phyloP scores from a whole-genome alignment of 768 basidiomycete genomes.

The Coprinopsis marcescibilis region DNA sequence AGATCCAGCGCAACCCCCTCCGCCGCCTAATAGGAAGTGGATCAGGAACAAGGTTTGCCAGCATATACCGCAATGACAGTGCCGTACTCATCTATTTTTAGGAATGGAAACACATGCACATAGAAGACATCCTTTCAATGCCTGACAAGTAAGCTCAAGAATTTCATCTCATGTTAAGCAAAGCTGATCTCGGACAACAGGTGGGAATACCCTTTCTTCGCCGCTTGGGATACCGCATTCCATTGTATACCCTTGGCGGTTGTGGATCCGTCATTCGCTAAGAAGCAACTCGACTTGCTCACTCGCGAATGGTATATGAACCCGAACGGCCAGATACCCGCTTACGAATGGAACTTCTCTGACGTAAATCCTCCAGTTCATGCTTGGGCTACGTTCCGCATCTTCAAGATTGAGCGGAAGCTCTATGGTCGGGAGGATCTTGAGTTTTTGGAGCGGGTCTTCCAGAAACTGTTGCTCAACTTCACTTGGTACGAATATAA shows the following conservation, averaged over 20 bases:
- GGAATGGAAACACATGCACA: conserved; percentile 96
- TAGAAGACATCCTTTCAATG: conserved; percentile 96
- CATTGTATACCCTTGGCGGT: conserved; percentile 97
- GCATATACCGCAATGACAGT: not conserved
- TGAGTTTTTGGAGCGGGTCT: conserved; percentile 91
- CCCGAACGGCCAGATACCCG: conserved; percentile 96
- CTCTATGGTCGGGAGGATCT: conserved; percentile 87
- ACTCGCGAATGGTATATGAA: conserved; percentile 99
- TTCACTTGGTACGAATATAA: conserved; percentile 74
- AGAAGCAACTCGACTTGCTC: conserved; percentile 93
- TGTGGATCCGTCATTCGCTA: conserved; percentile 92
- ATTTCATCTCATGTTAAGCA: too few species aligned
- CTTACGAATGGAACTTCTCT: conserved; percentile 99
- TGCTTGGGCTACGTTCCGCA: conserved; percentile 97
- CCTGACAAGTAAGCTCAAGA: conserved; percentile 91
- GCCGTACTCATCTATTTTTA: conserved; percentile 21
- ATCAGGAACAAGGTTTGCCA: conserved; percentile 71
- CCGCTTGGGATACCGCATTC: conserved; percentile 98
- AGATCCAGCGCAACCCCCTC: conserved; percentile 91
- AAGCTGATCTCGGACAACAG: conserved; percentile 33
- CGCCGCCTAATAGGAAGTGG: conserved; percentile 82
- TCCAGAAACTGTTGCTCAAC: conserved; percentile 94
- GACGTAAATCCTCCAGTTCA: conserved; percentile 99
- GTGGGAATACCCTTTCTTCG: conserved; percentile 99
- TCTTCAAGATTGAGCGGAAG: conserved; percentile 99